Conservation (phyloP, 1,284 basidiomycete species). For the Boletellus deceptivus region DNA sequence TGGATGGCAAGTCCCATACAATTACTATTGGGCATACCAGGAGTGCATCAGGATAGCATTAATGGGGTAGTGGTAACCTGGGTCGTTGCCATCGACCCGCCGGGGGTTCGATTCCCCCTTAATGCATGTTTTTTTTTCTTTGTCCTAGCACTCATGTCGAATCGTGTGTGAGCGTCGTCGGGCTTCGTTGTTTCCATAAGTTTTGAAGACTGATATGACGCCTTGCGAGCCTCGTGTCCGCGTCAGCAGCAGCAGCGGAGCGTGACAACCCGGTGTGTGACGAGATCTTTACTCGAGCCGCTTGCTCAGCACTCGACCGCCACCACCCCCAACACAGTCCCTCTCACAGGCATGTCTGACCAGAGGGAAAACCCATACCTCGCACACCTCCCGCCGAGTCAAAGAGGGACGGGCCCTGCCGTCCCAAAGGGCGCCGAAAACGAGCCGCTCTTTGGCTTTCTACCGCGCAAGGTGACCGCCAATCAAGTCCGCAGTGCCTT, state of each 20-base stretch:
- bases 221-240: too few relatives aligned
- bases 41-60: constrained; percentile 8
- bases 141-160: too few relatives aligned
- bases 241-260: too few relatives aligned
- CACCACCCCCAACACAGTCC: background rate
- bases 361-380: constrained; percentile 56
- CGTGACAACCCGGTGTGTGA: too few relatives aligned
- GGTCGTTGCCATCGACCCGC: constrained; percentile 51
- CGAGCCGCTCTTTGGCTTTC: constrained; percentile 74
- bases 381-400: constrained; percentile 40
- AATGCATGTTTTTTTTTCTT: constrained; percentile 44
- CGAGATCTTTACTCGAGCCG: too few relatives aligned
- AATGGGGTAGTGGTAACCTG: constrained; percentile 34
- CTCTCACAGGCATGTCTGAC: constrained; percentile 12
- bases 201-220: too few relatives aligned
- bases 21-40: too few relatives aligned
- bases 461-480: constrained; percentile 75
- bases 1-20: too few relatives aligned
- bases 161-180: too few relatives aligned
- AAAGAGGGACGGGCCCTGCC: constrained; percentile 30
- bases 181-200: too few relatives aligned
- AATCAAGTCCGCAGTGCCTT: constrained; percentile 72
- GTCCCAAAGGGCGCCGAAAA: constrained; percentile 29
- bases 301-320: background rate
- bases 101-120: constrained; percentile 78